phyloP scores from a whole-genome alignment of 2,329 filamentous ascomycete genomes.

The Colletotrichum lindemuthianum region DNA sequence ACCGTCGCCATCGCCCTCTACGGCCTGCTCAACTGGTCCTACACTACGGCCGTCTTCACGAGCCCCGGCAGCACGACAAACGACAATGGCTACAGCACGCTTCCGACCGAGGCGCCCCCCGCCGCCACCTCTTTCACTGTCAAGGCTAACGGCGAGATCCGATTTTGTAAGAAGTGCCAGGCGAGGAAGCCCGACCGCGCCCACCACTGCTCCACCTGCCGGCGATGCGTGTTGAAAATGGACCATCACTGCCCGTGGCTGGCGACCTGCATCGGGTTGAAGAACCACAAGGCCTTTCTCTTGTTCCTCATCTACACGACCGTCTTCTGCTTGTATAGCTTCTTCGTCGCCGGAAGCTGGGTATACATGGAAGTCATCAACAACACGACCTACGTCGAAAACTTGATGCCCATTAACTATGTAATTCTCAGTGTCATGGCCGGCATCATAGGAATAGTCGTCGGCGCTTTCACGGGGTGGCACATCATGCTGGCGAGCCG shows the following conservation, averaged over 20 bases:
- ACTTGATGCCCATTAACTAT: constrained; percentile 87
- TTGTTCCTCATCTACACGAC: constrained; percentile 92
- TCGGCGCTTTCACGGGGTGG: constrained; percentile 91
- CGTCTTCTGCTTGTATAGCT: constrained; percentile 84
- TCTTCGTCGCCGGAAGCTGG: constrained; percentile 82
- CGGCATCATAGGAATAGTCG: constrained; percentile 90
- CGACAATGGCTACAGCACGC: constrained; percentile 77
- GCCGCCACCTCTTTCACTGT: constrained; percentile 83
- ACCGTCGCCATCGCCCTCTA: constrained; percentile 77
- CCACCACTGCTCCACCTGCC: constrained; percentile 96
- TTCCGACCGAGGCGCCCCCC: constrained; percentile 76
- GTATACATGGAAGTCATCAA: constrained; percentile 84
- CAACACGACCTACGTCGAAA: constrained; percentile 76
- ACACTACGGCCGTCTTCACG: constrained; percentile 93
- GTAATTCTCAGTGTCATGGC: constrained; percentile 87
- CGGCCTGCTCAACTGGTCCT: constrained; percentile 83
- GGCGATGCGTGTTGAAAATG: constrained; percentile 97
- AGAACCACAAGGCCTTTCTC: constrained; percentile 95
- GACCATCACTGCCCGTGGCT: constrained; percentile 99
- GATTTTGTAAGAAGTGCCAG: constrained; percentile 98
- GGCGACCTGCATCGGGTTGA: constrained; percentile 91
- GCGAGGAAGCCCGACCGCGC: constrained; percentile 93
- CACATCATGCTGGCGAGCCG: constrained; percentile 83
- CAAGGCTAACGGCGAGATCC: constrained; percentile 85
- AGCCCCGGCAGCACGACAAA: constrained; percentile 79